Evolutionary conservation across 768 basidiomycete genomes (phyloP).

Genomic region (Daedaleopsis nitida): DNA sequence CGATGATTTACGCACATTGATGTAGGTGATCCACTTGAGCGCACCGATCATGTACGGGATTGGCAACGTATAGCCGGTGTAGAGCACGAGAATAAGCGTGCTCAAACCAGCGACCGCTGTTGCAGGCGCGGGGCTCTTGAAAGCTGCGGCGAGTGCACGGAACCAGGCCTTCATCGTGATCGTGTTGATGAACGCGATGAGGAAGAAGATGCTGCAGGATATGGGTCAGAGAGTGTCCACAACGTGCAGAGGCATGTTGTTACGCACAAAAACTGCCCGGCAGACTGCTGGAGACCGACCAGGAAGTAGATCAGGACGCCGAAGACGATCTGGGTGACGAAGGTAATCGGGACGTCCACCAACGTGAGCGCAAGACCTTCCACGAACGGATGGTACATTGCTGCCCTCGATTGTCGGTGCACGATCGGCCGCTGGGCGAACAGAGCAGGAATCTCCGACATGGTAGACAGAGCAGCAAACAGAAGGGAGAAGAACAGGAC

Average conservation of each 20-base stretch:
- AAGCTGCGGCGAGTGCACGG: conserved; percentile 62
- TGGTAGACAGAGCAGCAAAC: conserved; percentile 56
- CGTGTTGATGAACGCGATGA: conserved; percentile 59
- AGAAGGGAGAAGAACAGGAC: conserved; percentile 77
- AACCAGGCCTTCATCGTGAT: conserved; percentile 78
- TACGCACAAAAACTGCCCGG: conserved; percentile 67
- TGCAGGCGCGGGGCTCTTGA: conserved; percentile 60
- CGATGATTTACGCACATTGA: conserved; percentile 47
- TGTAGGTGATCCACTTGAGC: conserved; percentile 65
- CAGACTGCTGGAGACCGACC: conserved; percentile 54
- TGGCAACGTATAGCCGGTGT: conserved; percentile 64
- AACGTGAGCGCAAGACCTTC: conserved; percentile 59
- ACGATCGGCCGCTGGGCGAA: conserved; percentile 64
- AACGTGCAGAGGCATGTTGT: not conserved
- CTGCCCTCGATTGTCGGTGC: conserved; percentile 55
- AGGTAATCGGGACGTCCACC: conserved; percentile 62
- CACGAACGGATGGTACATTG: conserved; percentile 62
- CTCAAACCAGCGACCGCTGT: conserved; percentile 57
- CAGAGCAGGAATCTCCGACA: conserved; percentile 63
- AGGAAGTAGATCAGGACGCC: conserved; percentile 61
- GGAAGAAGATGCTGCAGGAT: conserved; percentile 53
- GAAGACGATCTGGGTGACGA: conserved; percentile 48
- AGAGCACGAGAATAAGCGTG: conserved; percentile 56
- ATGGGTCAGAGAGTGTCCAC: not conserved
- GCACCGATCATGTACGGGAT: conserved; percentile 67